Base-by-base conservation (phyloP, 306 rosid species). In the Acacia crassicarpa region DNA sequence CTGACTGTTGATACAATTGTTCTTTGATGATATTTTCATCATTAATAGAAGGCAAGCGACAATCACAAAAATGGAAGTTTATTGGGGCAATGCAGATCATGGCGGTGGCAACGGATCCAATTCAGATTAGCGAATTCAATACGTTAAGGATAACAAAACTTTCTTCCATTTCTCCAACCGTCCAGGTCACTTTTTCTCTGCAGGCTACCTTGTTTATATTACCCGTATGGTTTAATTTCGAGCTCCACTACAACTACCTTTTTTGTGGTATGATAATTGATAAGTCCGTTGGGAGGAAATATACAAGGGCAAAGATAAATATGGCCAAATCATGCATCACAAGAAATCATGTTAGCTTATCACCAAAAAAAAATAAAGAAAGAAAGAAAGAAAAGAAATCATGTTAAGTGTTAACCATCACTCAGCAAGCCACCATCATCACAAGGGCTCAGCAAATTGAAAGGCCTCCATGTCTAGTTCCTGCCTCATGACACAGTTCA, bases 401-500 rank as follows among this genome's bases (percentile, higher is more conserved):
- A 20, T 33, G 13, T 59, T 46, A 44, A 73, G 11, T 33, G 13
- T 59, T 46, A 44, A 73, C 48, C 67, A 33, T 45, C 22, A 65
- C 54, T 8, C 62, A 49, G 25, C 53, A 48, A 51, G 78, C 5
- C 14, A 68, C 79, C 45, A 45, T 69, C 78, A 81, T 84, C 62
- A 91, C 23, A 94, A 84, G 84, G 98, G 89, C 85, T 85, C 92
- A 3, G 92, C 93, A 86, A 90, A 94, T 75, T 92, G 94, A 66
- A 92, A 84, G 76, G 94, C 97, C 73, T 92, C 90, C 81, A 92
- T 46, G 82, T 94, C 98, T 23, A 94, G 90, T 77, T 92, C 94
- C 81, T 94, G 97, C 86, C 88, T 88, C 98, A 94, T 90, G 79
- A 92, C 86, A 87, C 98, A 94, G 75, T 87, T 89, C 94, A 94